These are phyloP conservation scores for Chrysanthemum seticuspe DNA, from an alignment of 129 eudicot species.

Conservation along the genomic window DNA sequence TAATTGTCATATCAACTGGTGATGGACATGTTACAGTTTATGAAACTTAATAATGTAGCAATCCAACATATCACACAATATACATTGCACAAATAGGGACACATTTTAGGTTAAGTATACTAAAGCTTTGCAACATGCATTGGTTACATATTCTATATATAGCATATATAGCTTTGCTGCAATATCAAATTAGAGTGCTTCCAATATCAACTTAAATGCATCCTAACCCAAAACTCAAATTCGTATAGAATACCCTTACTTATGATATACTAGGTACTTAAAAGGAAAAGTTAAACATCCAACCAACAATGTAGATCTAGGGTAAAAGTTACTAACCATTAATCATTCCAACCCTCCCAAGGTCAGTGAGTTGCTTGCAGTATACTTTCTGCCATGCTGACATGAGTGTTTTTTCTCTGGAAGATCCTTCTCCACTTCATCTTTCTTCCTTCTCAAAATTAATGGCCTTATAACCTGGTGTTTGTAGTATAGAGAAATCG, in stretches of 20 bases:
- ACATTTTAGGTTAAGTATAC: neutral
- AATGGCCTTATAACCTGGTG: constrained; percentile 18
- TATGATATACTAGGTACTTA: too few relatives aligned
- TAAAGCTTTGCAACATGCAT: neutral
- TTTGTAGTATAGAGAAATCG: neutral
- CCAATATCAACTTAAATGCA: too few relatives aligned
- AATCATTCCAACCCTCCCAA: too few relatives aligned
- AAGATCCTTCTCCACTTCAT: constrained; percentile 85
- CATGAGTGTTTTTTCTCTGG: constrained; percentile 87
- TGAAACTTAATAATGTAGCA: neutral
- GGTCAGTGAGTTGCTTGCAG: too few relatives aligned
- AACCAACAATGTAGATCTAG: too few relatives aligned
- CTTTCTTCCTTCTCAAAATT: constrained; percentile 75
- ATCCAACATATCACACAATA: neutral
- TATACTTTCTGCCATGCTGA: constrained; percentile 50
- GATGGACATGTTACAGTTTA: neutral
- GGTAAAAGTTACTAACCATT: too few relatives aligned
- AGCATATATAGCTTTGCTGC: too few relatives aligned
- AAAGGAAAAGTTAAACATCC: too few relatives aligned
- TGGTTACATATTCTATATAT: neutral
- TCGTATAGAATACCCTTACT: too few relatives aligned
- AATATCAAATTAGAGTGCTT: too few relatives aligned
- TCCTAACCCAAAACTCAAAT: too few relatives aligned
- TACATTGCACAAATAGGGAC: neutral
- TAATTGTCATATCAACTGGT: too few relatives aligned